Conservation (phyloP, 1,284 basidiomycete genomes). For the Wallemia ichthyophaga region DNA sequence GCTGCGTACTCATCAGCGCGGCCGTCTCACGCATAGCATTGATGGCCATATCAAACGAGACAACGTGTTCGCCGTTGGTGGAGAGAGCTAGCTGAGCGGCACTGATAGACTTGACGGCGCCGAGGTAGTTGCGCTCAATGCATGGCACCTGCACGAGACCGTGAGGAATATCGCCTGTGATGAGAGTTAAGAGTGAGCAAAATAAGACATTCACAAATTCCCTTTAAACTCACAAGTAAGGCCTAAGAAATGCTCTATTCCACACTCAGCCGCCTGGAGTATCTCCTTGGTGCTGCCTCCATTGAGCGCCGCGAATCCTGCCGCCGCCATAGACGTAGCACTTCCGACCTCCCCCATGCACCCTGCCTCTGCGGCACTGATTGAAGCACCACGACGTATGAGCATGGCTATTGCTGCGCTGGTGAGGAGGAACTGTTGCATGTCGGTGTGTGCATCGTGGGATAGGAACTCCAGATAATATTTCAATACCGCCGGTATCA, state of each 20-base stretch:
- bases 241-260: constrained; percentile 66
- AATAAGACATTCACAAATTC: too few relatives aligned
- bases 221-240: constrained; percentile 38
- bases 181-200: too few relatives aligned
- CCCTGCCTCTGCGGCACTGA: constrained; percentile 73
- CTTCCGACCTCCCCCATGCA: constrained; percentile 24
- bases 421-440: constrained; percentile 4
- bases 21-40: constrained; percentile 42
- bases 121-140: constrained; percentile 28
- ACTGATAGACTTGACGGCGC: constrained; percentile 55
- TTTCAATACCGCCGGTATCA: background rate
- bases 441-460: background rate
- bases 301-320: constrained; percentile 73
- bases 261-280: constrained; percentile 66
- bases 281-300: constrained; percentile 29
- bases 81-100: constrained; percentile 80
- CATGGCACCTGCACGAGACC: constrained; percentile 67
- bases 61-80: constrained; percentile 44
- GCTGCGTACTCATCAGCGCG: constrained; percentile 23
- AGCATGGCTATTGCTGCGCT: constrained; percentile 61
- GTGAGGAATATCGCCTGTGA: constrained; percentile 2
- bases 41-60: constrained; percentile 79
- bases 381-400: constrained; percentile 87
- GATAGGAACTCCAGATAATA: background rate
- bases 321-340: constrained; percentile 70